phyloP scores from a whole-genome alignment of 164 flowering plant genomes.

The Echeveria elegans region DNA sequence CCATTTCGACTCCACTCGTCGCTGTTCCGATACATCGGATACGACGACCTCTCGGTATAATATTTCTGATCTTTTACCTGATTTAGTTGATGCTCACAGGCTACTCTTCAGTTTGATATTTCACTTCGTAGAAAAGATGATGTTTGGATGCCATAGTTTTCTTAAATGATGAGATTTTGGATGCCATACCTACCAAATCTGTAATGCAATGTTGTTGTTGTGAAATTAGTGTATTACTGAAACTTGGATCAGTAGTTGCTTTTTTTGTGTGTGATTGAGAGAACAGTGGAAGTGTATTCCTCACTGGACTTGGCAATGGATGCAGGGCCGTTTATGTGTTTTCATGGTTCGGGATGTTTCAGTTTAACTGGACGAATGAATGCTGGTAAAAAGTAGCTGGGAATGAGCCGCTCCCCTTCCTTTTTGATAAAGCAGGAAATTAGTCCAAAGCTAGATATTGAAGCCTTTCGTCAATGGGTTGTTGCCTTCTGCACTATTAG shows the following conservation, averaged over 20 bases:
- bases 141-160: too few species aligned
- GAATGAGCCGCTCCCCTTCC: conserved; percentile 81
- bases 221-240: background rate
- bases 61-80: too few species aligned
- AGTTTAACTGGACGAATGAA: background rate
- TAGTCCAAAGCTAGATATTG: conserved; percentile 39
- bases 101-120: too few species aligned
- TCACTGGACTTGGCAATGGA: background rate
- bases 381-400: background rate
- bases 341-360: background rate
- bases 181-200: too few species aligned
- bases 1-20: background rate
- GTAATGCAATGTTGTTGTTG: background rate
- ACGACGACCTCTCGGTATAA: background rate
- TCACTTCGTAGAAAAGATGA: too few species aligned
- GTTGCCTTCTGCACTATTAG: conserved; percentile 83
- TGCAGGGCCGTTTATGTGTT: background rate
- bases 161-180: too few species aligned
- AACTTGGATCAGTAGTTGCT: too few species aligned
- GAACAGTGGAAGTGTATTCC: background rate
- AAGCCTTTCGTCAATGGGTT: conserved; percentile 63
- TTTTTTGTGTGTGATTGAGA: background rate
- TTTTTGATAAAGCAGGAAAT: conserved; percentile 51
- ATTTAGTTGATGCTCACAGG: too few species aligned
- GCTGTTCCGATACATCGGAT: background rate